Conservation (phyloP, 108 stramenopile genomes). For the Stephanodiscus triporus region DNA sequence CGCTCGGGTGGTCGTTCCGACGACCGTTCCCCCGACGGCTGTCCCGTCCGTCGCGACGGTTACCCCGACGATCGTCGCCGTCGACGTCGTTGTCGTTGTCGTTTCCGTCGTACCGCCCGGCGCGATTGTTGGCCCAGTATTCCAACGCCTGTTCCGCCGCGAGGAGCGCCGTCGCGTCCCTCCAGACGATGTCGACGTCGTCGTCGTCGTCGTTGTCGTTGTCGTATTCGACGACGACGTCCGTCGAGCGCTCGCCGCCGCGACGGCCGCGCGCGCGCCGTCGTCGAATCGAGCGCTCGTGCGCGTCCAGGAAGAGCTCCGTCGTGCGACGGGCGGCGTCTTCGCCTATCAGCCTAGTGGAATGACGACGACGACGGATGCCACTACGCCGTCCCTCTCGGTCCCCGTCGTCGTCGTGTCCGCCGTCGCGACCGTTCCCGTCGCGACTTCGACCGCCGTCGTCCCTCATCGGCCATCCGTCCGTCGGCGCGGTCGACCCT, state of each 20-base stretch:
- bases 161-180: constrained; percentile 11
- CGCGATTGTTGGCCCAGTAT: constrained; percentile 38
- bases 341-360: constrained; percentile 15
- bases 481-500: too few relatives aligned
- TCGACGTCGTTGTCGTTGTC: not conserved
- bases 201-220: not conserved
- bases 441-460: too few relatives aligned
- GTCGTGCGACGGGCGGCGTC: constrained; percentile 16
- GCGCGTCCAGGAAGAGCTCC: not conserved
- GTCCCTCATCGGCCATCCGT: too few relatives aligned
- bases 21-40: not conserved
- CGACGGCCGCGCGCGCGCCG: too few relatives aligned
- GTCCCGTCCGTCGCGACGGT: not conserved
- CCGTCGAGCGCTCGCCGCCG: too few relatives aligned
- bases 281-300: not conserved
- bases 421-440: too few relatives aligned
- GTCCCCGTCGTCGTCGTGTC: too few relatives aligned
- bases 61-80: not conserved
- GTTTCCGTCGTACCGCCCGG: constrained; percentile 3
- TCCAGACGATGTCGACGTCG: not conserved
- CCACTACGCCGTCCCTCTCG: not conserved
- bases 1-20: not conserved
- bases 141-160: constrained; percentile 36
- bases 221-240: not conserved
- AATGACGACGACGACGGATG: not conserved